Evolutionary conservation across 2,329 filamentous ascomycete species (phyloP).

Genomic region (Xylaria digitata): DNA sequence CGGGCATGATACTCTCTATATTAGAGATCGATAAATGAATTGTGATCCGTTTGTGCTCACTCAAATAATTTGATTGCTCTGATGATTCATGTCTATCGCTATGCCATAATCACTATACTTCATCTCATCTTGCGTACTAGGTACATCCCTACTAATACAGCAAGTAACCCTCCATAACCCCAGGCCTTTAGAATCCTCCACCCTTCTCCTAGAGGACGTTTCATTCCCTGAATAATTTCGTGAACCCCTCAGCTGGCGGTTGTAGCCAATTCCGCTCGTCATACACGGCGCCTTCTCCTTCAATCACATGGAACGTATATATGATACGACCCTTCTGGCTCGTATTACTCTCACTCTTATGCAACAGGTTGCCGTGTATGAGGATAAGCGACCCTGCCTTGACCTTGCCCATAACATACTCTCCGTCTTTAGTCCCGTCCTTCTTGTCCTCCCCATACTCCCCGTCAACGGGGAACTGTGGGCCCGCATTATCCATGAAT

Average conservation of each 20-base stretch:
- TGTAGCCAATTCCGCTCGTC: conserved; percentile 95
- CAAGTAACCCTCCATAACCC: background rate
- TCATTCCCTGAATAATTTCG: conserved; percentile 64
- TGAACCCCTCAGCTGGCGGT: conserved; percentile 83
- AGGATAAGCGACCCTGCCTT: conserved; percentile 90
- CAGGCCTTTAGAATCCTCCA: background rate
- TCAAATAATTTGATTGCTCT: conserved; percentile 18
- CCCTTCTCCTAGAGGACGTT: background rate
- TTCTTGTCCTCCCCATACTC: conserved; percentile 58
- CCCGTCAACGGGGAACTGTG: conserved; percentile 68
- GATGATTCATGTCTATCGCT: conserved; percentile 19
- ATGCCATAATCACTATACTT: conserved; percentile 2
- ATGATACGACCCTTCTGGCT: conserved; percentile 90
- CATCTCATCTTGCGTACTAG: conserved; percentile 1
- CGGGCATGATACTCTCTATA: background rate
- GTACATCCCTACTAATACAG: conserved; percentile 28
- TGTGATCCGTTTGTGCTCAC: background rate
- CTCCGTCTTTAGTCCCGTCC: conserved; percentile 57
- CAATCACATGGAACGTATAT: conserved; percentile 98
- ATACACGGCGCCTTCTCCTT: conserved; percentile 78
- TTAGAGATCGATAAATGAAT: background rate
- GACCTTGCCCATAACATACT: conserved; percentile 85
- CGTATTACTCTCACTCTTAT: conserved; percentile 94
- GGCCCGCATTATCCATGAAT: conserved; percentile 76
- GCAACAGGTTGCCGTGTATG: conserved; percentile 94